Evolutionary conservation across 164 flowering plant species (phyloP), one percentile per base, ranked within the genome.

Genomic region (Warburgia ugandensis): DNA sequence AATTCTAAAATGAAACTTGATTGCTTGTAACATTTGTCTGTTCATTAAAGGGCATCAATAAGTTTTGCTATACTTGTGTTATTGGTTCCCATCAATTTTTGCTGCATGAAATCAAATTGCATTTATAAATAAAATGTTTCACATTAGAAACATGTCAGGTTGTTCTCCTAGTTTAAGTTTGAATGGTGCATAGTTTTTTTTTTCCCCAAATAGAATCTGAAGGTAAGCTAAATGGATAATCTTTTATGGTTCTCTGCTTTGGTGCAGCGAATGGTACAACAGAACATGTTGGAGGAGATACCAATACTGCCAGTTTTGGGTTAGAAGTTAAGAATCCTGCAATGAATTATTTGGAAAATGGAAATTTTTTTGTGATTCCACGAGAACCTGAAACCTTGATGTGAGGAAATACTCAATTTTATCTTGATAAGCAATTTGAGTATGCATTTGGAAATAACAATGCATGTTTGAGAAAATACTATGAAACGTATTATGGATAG

Each of bases 401-500:
- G 40, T 42, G 39, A 46, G 48, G 12, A 46, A 41, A 53, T 6
- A 19, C 20, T 29, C 42, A 9, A 16, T 22, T n/a, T 53, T 41
- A 27, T 31, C 11, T 45, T 13, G 42, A 5, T 30, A 35, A 17
- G 30, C 7, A 48, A 2, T 39, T 19, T 31, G 45, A 30, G 32
- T 41, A 7, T 26, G 11, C 5, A 11, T 33, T 16, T 17, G 31
- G 11, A 22, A 40, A 22, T 19, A 47, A 8, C 26, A 49, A 16
- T 43, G 14, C 43, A 50, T 55, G 62, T 58, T 50, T 32, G 41
- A 22, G 42, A 42, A 28, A 14, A 1, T 29, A 33, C 33, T 31
- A 22, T 42, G 14, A 29, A 39, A 47, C 36, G 1, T 50, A 46
- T 26, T 45, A 67, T 64, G 60, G 33, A 48, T 40, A 2, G 59